Conservation (phyloP, 768 basidiomycete species). For the Cystofilobasidium macerans region DNA sequence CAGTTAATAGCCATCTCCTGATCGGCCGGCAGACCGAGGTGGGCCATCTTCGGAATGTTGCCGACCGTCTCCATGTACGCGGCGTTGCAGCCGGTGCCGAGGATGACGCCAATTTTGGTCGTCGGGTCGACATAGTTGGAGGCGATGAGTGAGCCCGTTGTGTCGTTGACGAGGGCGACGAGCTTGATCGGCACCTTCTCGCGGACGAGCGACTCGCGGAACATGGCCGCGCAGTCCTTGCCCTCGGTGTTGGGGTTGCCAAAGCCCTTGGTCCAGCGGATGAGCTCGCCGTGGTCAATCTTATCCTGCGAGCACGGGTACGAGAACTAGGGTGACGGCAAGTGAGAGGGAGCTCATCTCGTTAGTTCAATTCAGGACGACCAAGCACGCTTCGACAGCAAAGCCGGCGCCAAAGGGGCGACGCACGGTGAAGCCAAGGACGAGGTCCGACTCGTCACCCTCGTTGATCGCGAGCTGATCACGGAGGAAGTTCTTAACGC, state of each 20-base stretch:
- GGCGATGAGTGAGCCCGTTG: conserved; percentile 93
- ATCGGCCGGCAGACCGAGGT: conserved; percentile 52
- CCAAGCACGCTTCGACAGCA: background rate
- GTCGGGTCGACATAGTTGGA: conserved; percentile 85
- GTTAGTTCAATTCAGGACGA: conserved; percentile 30
- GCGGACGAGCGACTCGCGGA: conserved; percentile 66
- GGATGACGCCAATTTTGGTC: conserved; percentile 90
- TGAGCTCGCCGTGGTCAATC: conserved; percentile 65
- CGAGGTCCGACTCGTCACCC: conserved; percentile 45
- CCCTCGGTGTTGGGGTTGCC: conserved; percentile 86
- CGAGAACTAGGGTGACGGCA: conserved; percentile 53
- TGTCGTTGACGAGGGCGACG: conserved; percentile 89
- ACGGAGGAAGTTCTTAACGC: conserved; percentile 74
- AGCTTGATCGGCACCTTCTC: conserved; percentile 72
- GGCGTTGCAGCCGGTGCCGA: conserved; percentile 96
- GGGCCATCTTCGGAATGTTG: conserved; percentile 71
- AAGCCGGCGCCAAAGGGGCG: background rate
- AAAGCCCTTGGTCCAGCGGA: conserved; percentile 99
- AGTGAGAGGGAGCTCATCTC: background rate
- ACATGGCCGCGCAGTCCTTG: conserved; percentile 84
- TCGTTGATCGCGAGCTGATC: conserved; percentile 47
- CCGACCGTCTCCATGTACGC: conserved; percentile 77
- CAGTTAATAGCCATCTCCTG: conserved; percentile 80
- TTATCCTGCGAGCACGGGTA: conserved; percentile 88
- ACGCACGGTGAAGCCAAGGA: conserved; percentile 86